Evolutionary conservation across 1,284 basidiomycete genomes (phyloP).

Genomic region (Veloporphyrellus conicus): DNA sequence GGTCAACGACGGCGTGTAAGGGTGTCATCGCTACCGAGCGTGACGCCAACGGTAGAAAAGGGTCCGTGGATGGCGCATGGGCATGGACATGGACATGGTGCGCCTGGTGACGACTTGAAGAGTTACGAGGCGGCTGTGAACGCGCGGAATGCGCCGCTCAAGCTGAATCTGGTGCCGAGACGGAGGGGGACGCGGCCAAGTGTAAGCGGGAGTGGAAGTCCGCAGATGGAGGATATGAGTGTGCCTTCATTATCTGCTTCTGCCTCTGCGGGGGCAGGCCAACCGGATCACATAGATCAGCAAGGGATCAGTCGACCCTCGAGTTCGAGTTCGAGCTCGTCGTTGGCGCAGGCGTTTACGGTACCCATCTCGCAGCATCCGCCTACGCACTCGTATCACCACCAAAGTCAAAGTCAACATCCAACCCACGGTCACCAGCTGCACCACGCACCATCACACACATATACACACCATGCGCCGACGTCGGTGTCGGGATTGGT

Average conservation of each 20-base stretch:
- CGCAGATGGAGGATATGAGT: constrained; percentile 1
- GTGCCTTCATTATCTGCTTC: background rate
- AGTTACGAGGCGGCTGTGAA: constrained; percentile 72
- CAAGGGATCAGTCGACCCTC: constrained; percentile 33
- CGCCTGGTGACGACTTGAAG: constrained; percentile 47
- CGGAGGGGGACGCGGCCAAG: constrained; percentile 16
- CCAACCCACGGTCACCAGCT: background rate
- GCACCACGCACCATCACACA: background rate
- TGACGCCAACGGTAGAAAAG: constrained; percentile 50
- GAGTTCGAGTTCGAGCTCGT: constrained; percentile 34
- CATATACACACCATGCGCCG: background rate
- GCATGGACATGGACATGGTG: constrained; percentile 8
- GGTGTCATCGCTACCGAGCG: constrained; percentile 62
- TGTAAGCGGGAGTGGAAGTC: constrained; percentile 14
- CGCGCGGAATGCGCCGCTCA: constrained; percentile 56
- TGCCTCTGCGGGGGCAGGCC: background rate
- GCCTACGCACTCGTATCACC: constrained; percentile 1
- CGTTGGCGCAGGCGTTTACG: constrained; percentile 38
- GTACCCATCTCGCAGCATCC: constrained; percentile 6
- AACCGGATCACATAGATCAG: constrained; percentile 8
- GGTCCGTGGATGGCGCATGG: constrained; percentile 17
- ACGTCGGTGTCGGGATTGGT: constrained; percentile 7
- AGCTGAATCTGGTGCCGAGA: constrained; percentile 36
- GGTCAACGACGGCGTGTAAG: constrained; percentile 43
- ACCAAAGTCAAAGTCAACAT: background rate